Percentiles rank a stretch among this genome's conserved stretches.
phyloP scores from a whole-genome alignment of 345 rosid species.

The Eucalyptus brandiana region DNA sequence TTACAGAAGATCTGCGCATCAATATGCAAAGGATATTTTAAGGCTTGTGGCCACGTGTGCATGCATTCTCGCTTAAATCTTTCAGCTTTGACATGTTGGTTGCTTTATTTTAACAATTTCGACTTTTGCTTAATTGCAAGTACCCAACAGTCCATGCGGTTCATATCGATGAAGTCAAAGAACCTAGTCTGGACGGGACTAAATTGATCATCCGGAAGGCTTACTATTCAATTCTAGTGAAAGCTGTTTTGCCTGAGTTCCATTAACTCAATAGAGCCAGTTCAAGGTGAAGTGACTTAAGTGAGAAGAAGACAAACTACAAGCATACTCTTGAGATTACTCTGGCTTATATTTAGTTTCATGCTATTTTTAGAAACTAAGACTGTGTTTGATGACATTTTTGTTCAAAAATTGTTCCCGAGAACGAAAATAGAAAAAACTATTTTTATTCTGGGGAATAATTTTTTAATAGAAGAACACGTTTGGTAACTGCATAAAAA shows the following conservation, averaged over 20 bases:
- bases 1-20: conserved; percentile 67
- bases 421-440: too few species aligned
- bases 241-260: conserved; percentile 65
- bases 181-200: conserved; percentile 46
- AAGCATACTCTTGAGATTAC: not conserved
- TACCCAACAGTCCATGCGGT: conserved; percentile 91
- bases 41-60: conserved; percentile 73
- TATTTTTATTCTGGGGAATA: fast-evolving
- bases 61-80: not conserved
- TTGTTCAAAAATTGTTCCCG: fast-evolving
- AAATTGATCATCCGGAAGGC: conserved; percentile 56
- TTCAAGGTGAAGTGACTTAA: conserved; percentile 43
- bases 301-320: not conserved
- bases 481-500: fast-evolving
- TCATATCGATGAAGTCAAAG: conserved; percentile 85
- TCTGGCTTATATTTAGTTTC: too few species aligned
- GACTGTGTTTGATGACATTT: fast-evolving
- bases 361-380: too few species aligned
- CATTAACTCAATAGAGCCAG: conserved; percentile 60
- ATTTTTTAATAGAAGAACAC: too few species aligned
- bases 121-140: conserved; percentile 16
- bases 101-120: not conserved
- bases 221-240: conserved; percentile 73
- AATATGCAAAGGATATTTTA: conserved; percentile 76
- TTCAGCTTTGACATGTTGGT: not conserved